These are phyloP conservation scores for Hypoxylon rubiginosum DNA, from an alignment of 2,329 filamentous ascomycete genomes.

Conservation along the genomic window DNA sequence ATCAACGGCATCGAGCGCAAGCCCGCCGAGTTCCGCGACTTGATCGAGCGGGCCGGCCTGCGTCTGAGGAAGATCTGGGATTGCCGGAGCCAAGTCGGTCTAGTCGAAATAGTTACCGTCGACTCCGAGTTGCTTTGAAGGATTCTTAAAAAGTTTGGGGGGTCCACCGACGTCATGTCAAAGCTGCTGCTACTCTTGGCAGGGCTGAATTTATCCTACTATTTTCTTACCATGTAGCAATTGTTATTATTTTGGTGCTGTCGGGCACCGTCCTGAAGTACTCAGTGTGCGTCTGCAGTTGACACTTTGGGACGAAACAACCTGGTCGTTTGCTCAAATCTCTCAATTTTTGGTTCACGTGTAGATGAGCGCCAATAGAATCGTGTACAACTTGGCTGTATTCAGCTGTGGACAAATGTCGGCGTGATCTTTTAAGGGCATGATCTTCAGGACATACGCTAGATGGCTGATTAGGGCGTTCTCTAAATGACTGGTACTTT, in stretches of 20 bases:
- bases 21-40: constrained; percentile 48
- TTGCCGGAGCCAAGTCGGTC: constrained; percentile 51
- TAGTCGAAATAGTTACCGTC: constrained; percentile 43
- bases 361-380: not conserved
- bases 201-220: not conserved
- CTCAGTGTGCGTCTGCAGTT: not conserved
- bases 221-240: not conserved
- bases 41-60: constrained; percentile 50
- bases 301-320: not conserved
- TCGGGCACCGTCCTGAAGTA: not conserved
- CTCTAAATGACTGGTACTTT: not conserved
- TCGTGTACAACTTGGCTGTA: not conserved
- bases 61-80: constrained; percentile 51
- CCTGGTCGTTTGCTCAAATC: not conserved
- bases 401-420: not conserved
- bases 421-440: not conserved
- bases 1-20: constrained; percentile 56
- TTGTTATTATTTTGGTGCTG: not conserved
- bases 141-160: not conserved
- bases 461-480: no score
- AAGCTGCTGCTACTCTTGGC: not conserved
- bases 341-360: not conserved
- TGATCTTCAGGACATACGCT: constrained; percentile 4
- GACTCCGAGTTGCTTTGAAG: constrained; percentile 9
- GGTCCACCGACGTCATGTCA: not conserved